Percentiles rank a stretch among this genome's conserved stretches.
phyloP scores from a whole-genome alignment of 2,329 filamentous ascomycete species.

The Penicillium sp. region DNA sequence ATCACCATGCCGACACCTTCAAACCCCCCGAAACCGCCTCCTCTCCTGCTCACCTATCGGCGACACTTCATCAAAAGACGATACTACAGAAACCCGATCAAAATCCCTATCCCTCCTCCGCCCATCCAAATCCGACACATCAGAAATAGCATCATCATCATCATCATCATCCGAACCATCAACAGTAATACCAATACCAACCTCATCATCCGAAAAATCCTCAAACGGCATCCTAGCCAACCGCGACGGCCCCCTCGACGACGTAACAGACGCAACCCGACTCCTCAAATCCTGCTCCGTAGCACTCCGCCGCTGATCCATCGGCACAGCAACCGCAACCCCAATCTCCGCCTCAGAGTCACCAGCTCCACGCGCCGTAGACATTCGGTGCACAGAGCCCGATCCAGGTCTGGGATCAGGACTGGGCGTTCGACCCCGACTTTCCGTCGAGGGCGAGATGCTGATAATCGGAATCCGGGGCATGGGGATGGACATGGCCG shows the following conservation, averaged over 20 bases:
- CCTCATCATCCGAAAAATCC: constrained; percentile 8
- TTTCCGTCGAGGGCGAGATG: constrained; percentile 1
- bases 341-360: constrained; percentile 11
- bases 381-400: neutral
- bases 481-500: neutral
- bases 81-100: constrained; percentile 35
- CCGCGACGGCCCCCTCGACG: constrained; percentile 3
- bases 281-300: constrained; percentile 11
- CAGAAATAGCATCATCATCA: constrained; percentile 27
- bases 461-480: constrained; percentile 8
- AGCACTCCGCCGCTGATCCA: constrained; percentile 10
- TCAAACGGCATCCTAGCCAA: constrained; percentile 25
- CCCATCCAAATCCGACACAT: constrained; percentile 23
- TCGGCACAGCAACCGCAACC: constrained; percentile 10
- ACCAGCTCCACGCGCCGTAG: neutral
- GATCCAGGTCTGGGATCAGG: neutral
- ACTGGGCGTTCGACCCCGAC: neutral
- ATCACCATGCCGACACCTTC: neutral
- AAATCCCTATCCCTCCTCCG: constrained; percentile 13
- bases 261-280: neutral
- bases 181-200: neutral
- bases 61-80: constrained; percentile 26
- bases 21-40: neutral
- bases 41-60: neutral
- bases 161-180: constrained; percentile 4